phyloP scores from a whole-genome alignment of 805 yeast species.

The Maudiozyma serrabonitensis region DNA sequence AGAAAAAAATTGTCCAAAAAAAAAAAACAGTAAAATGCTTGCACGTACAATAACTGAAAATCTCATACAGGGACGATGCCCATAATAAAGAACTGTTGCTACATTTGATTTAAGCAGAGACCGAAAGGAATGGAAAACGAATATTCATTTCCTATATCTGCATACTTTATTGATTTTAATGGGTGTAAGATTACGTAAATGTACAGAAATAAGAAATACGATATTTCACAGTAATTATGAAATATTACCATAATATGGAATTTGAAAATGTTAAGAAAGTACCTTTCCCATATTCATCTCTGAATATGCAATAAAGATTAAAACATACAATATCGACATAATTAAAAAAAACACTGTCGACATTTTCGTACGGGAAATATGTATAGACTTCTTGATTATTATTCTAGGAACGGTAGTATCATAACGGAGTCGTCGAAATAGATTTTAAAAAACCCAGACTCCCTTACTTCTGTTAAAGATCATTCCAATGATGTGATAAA shows the following conservation, averaged over 20 bases:
- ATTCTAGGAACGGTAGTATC: conserved; percentile 16
- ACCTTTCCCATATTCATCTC: conserved; percentile 14
- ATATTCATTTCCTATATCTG: too few relatives aligned
- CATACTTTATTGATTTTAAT: too few relatives aligned
- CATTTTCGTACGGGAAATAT: conserved; percentile 15
- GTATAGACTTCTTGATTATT: conserved; percentile 18
- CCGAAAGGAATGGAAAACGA: too few relatives aligned
- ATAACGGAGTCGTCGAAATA: conserved; percentile 3
- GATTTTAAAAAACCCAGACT: background rate
- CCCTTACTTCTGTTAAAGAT: background rate
- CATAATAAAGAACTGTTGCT: too few relatives aligned
- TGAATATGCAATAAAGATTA: conserved; percentile 3
- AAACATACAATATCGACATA: conserved; percentile 4
- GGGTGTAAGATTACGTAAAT: too few relatives aligned
- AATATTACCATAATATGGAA: background rate
- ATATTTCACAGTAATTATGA: background rate
- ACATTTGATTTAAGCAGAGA: too few relatives aligned
- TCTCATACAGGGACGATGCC: too few relatives aligned
- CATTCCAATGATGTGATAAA: background rate
- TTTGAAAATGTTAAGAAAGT: conserved; percentile 13
- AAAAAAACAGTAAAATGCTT: too few relatives aligned
- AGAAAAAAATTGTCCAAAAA: too few relatives aligned
- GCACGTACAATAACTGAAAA: too few relatives aligned
- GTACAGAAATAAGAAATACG: too few relatives aligned
- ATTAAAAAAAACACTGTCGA: background rate